Percentiles rank a stretch among this genome's conserved stretches.
Evolutionary conservation across 2,329 filamentous ascomycete species (phyloP).

Genomic region (Moelleriella libera): DNA sequence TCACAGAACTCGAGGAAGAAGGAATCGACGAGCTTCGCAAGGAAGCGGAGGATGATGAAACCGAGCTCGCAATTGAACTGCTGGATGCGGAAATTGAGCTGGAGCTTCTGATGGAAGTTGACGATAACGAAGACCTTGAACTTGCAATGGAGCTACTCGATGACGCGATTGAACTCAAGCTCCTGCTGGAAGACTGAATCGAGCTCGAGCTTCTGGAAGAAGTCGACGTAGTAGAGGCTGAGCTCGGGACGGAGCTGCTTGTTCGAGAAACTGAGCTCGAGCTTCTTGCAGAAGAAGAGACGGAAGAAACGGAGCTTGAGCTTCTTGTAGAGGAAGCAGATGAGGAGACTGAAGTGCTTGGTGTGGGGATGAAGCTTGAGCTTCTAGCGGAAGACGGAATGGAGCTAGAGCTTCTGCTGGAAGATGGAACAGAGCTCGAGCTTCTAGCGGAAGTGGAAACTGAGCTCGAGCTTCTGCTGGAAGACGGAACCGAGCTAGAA

Average conservation of each 20-base stretch:
- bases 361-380: background rate
- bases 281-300: background rate
- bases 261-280: background rate
- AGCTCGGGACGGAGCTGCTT: no score
- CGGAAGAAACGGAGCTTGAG: background rate
- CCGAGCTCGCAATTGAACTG: no score
- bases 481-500: background rate
- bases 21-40: background rate
- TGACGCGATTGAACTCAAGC: no score
- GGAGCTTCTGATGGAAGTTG: background rate
- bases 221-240: no score
- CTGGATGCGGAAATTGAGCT: background rate
- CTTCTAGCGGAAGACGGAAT: background rate
- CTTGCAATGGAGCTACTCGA: no score
- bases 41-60: background rate
- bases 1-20: background rate
- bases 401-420: no score
- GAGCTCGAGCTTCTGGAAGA: no score
- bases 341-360: background rate
- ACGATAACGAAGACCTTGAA: background rate
- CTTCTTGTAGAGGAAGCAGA: background rate
- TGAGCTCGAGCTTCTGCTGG: background rate
- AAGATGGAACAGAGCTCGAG: background rate
- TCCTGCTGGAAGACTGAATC: no score
- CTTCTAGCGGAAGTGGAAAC: background rate